phyloP scores from a whole-genome alignment of 1,284 basidiomycete genomes.

The Chalciporus sp. region DNA sequence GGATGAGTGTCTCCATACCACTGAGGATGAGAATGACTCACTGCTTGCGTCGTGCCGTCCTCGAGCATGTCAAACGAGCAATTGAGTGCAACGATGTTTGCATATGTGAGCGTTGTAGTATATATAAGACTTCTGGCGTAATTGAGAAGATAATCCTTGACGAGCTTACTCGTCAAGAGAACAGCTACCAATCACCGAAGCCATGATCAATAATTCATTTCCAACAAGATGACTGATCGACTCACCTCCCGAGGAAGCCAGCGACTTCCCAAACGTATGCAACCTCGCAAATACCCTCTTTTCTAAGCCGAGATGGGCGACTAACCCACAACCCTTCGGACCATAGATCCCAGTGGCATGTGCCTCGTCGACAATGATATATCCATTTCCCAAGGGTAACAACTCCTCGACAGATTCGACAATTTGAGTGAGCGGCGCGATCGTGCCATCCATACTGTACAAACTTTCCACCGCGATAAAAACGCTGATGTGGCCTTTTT shows the following conservation, averaged over 20 bases:
- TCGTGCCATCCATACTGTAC: conserved; percentile 96
- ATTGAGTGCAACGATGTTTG: conserved; percentile 74
- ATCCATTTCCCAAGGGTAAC: conserved; percentile 63
- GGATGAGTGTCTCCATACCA: background rate
- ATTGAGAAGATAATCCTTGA: conserved; percentile 87
- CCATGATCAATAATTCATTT: background rate
- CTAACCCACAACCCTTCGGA: conserved; percentile 74
- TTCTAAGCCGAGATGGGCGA: conserved; percentile 65
- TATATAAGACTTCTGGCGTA: conserved; percentile 92
- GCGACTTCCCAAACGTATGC: conserved; percentile 72
- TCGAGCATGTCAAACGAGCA: conserved; percentile 81
- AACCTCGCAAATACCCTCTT: conserved; percentile 63
- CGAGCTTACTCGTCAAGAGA: conserved; percentile 69
- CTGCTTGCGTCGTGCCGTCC: conserved; percentile 63
- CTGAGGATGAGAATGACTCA: conserved; percentile 24
- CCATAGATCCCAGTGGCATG: conserved; percentile 86
- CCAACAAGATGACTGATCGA: conserved; percentile 9
- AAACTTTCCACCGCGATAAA: conserved; percentile 88
- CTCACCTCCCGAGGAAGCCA: conserved; percentile 80
- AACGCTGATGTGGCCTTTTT: conserved; percentile 45
- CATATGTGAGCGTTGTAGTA: conserved; percentile 79
- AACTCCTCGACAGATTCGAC: conserved; percentile 58
- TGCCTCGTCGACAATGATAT: conserved; percentile 87
- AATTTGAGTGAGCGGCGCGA: conserved; percentile 75
- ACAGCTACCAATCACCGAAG: conserved; percentile 56